Percentiles rank a stretch among this genome's conserved stretches.
phyloP scores from a whole-genome alignment of 2,329 filamentous ascomycete species.

The Penicillium sclerotigenum region DNA sequence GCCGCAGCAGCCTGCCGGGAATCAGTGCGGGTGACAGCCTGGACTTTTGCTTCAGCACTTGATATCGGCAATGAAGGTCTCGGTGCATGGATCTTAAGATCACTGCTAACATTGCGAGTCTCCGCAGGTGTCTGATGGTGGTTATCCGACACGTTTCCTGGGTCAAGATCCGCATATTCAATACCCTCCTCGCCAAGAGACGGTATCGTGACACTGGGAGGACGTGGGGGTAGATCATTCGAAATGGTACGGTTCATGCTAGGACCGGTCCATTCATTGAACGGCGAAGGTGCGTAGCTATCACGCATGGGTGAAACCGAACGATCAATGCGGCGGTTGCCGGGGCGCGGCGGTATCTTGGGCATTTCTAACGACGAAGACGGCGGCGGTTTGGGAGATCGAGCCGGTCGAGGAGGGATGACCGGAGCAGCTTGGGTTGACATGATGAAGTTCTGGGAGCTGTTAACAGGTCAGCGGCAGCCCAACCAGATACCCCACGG shows the following conservation, averaged over 20 bases:
- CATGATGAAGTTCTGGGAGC: conserved; percentile 28
- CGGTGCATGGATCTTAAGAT: conserved; percentile 83
- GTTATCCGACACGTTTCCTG: conserved; percentile 44
- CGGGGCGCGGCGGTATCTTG: conserved; percentile 74
- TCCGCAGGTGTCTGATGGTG: conserved; percentile 59
- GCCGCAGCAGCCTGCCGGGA: conserved; percentile 82
- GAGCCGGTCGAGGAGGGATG: conserved; percentile 62
- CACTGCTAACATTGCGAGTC: conserved; percentile 72
- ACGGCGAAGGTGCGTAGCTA: conserved; percentile 78
- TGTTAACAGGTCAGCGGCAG: conserved; percentile 14
- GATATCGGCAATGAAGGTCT: conserved; percentile 78
- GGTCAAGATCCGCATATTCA: conserved; percentile 70
- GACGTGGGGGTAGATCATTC: conserved; percentile 51
- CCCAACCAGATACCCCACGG: conserved; percentile 3
- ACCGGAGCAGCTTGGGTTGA: conserved; percentile 50
- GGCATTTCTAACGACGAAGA: conserved; percentile 53
- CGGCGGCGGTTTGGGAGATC: conserved; percentile 48
- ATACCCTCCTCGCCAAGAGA: conserved; percentile 84
- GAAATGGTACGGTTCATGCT: conserved; percentile 33
- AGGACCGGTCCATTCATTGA: conserved; percentile 64
- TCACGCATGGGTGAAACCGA: conserved; percentile 73
- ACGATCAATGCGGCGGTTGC: conserved; percentile 63
- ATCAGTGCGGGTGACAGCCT: conserved; percentile 83
- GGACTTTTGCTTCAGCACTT: conserved; percentile 79
- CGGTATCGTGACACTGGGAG: conserved; percentile 76